Percentiles rank a stretch among this genome's conserved stretches.
phyloP scores from a whole-genome alignment of 495 filamentous ascomycete genomes.

The Viridothelium virens region DNA sequence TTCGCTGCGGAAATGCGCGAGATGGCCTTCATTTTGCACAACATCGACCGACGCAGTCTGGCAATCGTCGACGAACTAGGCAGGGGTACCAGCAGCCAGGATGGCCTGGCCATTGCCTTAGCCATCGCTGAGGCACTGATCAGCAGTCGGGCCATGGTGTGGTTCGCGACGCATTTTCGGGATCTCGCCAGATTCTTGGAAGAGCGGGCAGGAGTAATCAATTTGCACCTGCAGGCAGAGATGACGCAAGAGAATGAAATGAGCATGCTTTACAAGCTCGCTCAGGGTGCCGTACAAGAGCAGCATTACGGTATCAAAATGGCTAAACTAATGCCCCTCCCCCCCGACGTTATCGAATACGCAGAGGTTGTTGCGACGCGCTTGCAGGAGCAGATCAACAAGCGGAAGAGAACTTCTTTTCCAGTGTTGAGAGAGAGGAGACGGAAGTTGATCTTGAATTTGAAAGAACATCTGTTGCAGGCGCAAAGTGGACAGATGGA shows the following conservation, averaged over 20 bases:
- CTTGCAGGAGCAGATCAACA: constrained; percentile 48
- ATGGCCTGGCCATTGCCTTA: constrained; percentile 84
- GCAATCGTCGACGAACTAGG: constrained; percentile 91
- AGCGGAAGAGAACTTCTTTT: constrained; percentile 49
- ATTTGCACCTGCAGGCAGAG: constrained; percentile 72
- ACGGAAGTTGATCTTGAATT: constrained; percentile 62
- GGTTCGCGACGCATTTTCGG: constrained; percentile 90
- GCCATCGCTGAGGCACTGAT: constrained; percentile 82
- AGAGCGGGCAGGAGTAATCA: constrained; percentile 66
- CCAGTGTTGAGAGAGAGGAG: constrained; percentile 50
- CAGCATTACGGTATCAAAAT: constrained; percentile 74
- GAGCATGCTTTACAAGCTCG: constrained; percentile 79
- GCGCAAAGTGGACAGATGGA: constrained; percentile 62
- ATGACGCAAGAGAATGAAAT: constrained; percentile 43
- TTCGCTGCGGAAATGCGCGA: constrained; percentile 95
- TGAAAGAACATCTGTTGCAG: constrained; percentile 70
- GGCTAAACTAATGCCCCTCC: constrained; percentile 68
- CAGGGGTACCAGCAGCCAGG: constrained; percentile 79
- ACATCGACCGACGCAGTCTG: constrained; percentile 51
- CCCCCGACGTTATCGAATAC: constrained; percentile 54
- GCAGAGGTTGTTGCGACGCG: constrained; percentile 57
- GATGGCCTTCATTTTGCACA: constrained; percentile 81
- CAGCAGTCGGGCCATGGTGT: constrained; percentile 63
- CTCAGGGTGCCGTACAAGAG: constrained; percentile 59
- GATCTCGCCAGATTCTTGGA: constrained; percentile 71